Evolutionary conservation across 2,329 filamentous ascomycete genomes (phyloP), one percentile per base, ranked within the genome.

Genomic region (Colletotrichum cuscutae): DNA sequence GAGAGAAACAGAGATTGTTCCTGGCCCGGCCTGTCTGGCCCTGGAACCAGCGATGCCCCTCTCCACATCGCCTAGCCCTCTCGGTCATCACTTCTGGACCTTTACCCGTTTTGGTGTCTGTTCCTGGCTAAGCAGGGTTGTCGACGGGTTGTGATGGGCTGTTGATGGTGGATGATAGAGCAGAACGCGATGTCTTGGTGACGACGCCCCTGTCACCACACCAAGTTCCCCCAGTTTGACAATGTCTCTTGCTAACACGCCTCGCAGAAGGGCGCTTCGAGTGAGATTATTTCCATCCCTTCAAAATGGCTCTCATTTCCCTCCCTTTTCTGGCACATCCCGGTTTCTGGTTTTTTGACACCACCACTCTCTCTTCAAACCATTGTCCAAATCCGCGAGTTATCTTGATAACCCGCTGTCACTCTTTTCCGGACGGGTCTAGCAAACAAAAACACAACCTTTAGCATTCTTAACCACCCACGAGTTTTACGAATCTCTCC

Each of bases 351-450:
- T 42, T 56, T 65, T 42, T 30, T 64, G 24, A 28, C 57, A 57
- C 58, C 32, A 63, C 42, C 35, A 42, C 70, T 49, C 65, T 73
- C 70, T 57, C 67, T 59, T 49, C 60, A 62, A 54, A 68, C 53
- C 65, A 56, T 65, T 60, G 66, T 72, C 70, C 70, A 72, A 52
- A 71, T 73, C 65, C 74, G 71, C 71, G 74, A 71, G 64, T 65
- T 56, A 53, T 68, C 52, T 56, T n/a, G 32, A 62, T 62, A 68
- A 42, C 71, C 57, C 72, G 74, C 74, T 68, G 74, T 75, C 74
- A 75, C 49, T 75, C 74, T 28, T 75, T 75, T 74, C 57, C 32
- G 73, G 73, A 75, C 71, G 65, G 73, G 68, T 75, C 62, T 35
- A 63, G 63, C 12, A 63, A 53, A 19, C 11, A 57, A 53, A 60